Evolutionary conservation across 305 asterid species (phyloP).

Genomic region (Withania somnifera): DNA sequence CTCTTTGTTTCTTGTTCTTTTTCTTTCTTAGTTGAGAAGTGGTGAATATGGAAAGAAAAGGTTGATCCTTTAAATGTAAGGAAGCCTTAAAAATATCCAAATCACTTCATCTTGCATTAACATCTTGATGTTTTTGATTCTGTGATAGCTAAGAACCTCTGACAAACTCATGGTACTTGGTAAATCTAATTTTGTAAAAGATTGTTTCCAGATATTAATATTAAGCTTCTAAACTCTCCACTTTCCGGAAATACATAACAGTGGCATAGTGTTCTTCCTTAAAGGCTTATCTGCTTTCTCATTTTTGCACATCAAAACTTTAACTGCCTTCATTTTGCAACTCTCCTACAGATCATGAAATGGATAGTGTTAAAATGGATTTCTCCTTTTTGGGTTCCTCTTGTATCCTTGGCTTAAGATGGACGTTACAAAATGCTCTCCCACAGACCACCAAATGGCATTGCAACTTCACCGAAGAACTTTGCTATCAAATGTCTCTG

Average conservation of each 20-base stretch:
- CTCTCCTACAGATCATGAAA: not conserved
- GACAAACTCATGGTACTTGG: not conserved
- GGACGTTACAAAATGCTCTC: not conserved
- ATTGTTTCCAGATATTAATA: not conserved
- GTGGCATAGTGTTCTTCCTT: not conserved
- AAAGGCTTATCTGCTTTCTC: not conserved
- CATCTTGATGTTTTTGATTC: not conserved
- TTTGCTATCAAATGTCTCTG: no score
- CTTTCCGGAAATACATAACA: not conserved
- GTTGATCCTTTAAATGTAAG: not conserved
- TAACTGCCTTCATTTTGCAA: not conserved
- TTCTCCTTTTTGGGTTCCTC: not conserved
- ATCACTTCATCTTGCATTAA: not conserved
- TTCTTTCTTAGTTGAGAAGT: not conserved
- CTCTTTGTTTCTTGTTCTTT: not conserved
- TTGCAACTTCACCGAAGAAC: not conserved
- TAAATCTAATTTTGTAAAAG: not conserved
- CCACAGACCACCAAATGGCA: not conserved
- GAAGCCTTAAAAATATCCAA: not conserved
- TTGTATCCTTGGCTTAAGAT: not conserved
- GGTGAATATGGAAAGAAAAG: not conserved
- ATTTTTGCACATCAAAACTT: not conserved
- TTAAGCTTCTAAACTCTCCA: not conserved
- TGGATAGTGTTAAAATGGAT: not conserved
- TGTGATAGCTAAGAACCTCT: not conserved